These are phyloP conservation scores for Oryza nivara DNA, from an alignment of 176 grass and related monocot species.

Conservation along the genomic window DNA sequence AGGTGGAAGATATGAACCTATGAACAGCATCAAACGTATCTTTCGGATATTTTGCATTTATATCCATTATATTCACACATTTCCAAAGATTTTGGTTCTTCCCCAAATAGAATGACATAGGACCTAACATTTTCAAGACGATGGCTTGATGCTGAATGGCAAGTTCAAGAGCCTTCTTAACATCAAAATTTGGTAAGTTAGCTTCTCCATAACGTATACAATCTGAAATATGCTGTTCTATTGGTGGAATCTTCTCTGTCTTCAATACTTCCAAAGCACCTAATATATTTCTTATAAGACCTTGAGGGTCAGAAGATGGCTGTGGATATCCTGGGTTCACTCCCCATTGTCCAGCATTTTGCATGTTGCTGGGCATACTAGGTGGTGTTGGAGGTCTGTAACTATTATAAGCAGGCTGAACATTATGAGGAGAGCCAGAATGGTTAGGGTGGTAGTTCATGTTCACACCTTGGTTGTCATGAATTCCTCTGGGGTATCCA, in stretches of 20 bases:
- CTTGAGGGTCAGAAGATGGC: slow-evolving; percentile 53
- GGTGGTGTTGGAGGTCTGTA: slow-evolving; percentile 55
- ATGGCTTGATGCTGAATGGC: slow-evolving; percentile 60
- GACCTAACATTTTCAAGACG: slow-evolving; percentile 64
- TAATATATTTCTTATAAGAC: slow-evolving; percentile 54
- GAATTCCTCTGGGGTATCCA: slow-evolving; percentile 58
- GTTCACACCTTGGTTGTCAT: slow-evolving; percentile 54
- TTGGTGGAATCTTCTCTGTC: slow-evolving; percentile 79
- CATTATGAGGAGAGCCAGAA: slow-evolving; percentile 51
- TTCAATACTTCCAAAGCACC: slow-evolving; percentile 74
- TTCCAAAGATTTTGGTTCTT: slow-evolving; percentile 77
- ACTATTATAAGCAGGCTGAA: slow-evolving; percentile 52
- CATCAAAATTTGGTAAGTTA: slow-evolving; percentile 65
- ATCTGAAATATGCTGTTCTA: slow-evolving; percentile 82
- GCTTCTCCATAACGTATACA: slow-evolving; percentile 73
- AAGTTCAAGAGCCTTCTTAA: slow-evolving; percentile 66
- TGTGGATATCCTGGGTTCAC: slow-evolving; percentile 37
- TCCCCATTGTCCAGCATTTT: slow-evolving; percentile 51
- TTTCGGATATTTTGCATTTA: slow-evolving; percentile 58
- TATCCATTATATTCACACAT: slow-evolving; percentile 86
- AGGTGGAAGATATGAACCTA: slow-evolving; percentile 57
- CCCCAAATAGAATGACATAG: slow-evolving; percentile 63
- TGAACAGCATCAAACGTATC: slow-evolving; percentile 59
- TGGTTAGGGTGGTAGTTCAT: slow-evolving; percentile 56
- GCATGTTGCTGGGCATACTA: slow-evolving; percentile 47